Conservation (phyloP, 2,329 filamentous ascomycete species). For the Arthrobotrys entomopaga region DNA sequence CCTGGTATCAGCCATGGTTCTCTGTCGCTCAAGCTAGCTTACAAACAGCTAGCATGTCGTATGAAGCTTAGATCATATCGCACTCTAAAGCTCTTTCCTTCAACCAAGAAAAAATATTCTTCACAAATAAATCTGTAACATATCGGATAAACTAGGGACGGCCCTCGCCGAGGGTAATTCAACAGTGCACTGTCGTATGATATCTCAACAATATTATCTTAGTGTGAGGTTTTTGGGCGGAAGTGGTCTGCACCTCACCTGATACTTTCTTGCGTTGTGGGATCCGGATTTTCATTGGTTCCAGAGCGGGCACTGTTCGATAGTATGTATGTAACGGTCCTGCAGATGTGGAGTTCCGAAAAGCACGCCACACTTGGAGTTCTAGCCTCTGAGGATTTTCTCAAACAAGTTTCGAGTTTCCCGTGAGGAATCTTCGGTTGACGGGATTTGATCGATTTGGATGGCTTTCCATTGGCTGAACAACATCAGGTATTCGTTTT, state of each 20-base stretch:
- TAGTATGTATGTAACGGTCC: not conserved
- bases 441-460: constrained; percentile 22
- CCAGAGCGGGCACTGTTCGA: constrained; percentile 3
- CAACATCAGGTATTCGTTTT: no score
- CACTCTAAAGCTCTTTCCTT: not conserved
- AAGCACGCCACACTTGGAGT: constrained; percentile 44
- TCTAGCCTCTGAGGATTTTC: no score
- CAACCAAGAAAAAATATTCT: constrained; percentile 14
- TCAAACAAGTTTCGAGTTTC: not conserved
- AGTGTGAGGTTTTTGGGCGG: constrained; percentile 6
- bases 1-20: no score
- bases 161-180: constrained; percentile 20
- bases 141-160: constrained; percentile 51
- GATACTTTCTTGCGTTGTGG: constrained; percentile 46
- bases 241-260: constrained; percentile 55
- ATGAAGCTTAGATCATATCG: constrained; percentile 14
- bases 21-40: no score
- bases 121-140: constrained; percentile 11
- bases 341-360: constrained; percentile 38
- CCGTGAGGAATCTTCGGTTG: constrained; percentile 6
- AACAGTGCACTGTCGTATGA: constrained; percentile 29
- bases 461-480: constrained; percentile 25
- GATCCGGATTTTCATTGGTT: not conserved
- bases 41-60: no score
- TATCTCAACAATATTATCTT: not conserved